Conservation (phyloP, 1,284 basidiomycete species). For the Ceratobasidium sp. region DNA sequence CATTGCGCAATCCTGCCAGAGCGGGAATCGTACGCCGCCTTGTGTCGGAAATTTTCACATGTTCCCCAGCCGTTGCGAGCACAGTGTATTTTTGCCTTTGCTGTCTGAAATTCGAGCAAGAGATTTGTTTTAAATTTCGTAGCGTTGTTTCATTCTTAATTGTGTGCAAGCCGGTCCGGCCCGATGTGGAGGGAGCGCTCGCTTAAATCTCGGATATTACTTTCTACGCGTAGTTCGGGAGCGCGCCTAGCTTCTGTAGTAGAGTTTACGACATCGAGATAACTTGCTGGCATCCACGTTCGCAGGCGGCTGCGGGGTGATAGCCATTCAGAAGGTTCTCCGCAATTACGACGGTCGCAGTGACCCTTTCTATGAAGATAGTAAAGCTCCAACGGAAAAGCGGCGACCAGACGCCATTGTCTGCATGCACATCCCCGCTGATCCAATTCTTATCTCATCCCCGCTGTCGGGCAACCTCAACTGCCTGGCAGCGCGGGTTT, state of each 20-base stretch:
- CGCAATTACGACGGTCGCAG: no score
- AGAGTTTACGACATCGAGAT: slow-evolving; percentile 28
- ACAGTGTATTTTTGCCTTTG: neutral
- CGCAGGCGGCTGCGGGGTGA: slow-evolving; percentile 12
- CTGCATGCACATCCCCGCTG: no score
- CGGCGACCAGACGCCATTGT: neutral
- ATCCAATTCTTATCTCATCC: neutral
- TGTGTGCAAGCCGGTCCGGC: slow-evolving; percentile 25
- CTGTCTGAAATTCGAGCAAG: neutral
- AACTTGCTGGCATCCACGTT: neutral
- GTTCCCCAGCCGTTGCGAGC: neutral
- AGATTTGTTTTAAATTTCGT: neutral
- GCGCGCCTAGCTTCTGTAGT: neutral
- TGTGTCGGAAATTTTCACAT: no score
- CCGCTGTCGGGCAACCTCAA: neutral
- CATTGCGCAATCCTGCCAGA: neutral
- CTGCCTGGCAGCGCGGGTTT: no score
- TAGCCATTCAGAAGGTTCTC: no score
- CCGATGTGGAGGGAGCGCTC: neutral
- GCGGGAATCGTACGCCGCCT: no score
- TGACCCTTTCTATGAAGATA: no score
- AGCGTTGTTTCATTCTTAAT: no score
- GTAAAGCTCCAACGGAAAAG: no score
- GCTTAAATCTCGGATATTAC: slow-evolving; percentile 31
- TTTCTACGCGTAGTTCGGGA: slow-evolving; percentile 20